phyloP scores from a whole-genome alignment of 805 yeast species.

The Pichia exigua region DNA sequence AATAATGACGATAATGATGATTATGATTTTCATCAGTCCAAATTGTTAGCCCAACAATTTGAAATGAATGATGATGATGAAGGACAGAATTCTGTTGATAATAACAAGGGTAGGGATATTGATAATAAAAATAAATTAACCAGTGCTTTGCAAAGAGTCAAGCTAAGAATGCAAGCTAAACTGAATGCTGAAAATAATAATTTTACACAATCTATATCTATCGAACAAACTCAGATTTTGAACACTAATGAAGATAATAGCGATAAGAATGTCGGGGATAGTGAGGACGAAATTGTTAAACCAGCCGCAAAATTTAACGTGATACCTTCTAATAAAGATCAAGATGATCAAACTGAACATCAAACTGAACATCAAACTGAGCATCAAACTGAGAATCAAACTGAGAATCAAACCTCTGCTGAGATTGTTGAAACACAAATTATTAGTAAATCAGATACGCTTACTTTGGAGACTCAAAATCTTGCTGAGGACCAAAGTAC shows the following conservation, averaged over 20 bases:
- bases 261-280: not conserved
- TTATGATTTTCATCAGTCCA: constrained; percentile 4
- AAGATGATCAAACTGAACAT: not conserved
- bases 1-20: constrained; percentile 1
- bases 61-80: constrained; percentile 1
- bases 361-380: no score
- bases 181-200: not conserved
- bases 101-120: no score
- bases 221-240: not conserved
- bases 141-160: constrained; percentile 1
- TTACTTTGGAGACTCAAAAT: not conserved
- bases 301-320: not conserved
- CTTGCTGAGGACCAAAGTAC: not conserved
- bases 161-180: constrained; percentile 1
- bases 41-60: constrained; percentile 3
- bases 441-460: not conserved
- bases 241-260: not conserved
- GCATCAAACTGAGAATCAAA: no score
- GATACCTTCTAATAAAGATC: not conserved
- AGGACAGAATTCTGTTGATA: not conserved
- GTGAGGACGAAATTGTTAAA: not conserved
- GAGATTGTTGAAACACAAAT: not conserved
- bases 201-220: not conserved
- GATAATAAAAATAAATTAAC: not conserved
- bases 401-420: not conserved